Evolutionary conservation across 805 yeast species (phyloP), one percentile per base, ranked within the genome.

Genomic region (Tetrapisispora nanseiensis): DNA sequence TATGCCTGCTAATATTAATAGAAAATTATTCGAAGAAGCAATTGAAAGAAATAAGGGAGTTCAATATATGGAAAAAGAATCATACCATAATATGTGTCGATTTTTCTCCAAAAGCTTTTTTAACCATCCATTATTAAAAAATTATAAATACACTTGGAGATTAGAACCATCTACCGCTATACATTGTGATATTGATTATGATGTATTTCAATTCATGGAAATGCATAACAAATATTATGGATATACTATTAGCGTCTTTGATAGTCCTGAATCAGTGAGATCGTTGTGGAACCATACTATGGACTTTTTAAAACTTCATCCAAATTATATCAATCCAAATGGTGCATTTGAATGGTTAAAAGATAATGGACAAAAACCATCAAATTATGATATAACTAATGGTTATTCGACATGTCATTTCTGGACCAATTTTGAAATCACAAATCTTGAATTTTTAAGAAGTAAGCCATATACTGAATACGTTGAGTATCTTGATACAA

Each of bases 391-490:
- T n/a, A 52, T 47, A 2, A 67, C 75, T 1, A 55, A 65, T 16
- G 75, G 75, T 11, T 68, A 67, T 63, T 77, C 67, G 59, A 77
- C 68, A 1, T 86, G 95, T 54, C 95, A 86, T 62, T 86, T 86
- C 62, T 86, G 95, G 95, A 76, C 89, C 20, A 86, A 86, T 59
- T 86, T 86, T 51, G 95, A 86, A 56, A 82, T 86, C 43, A 90
- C 80, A 11, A 80, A 83, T 52, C 72, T 86, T 82, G 90, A 86
- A 49, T 86, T 86, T 51, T 82, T 69, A 63, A 65, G 95, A 40
- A 64, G 72, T 20, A 79, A 82, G 41, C 76, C 86, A 1, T 86
- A 86, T 55, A 65, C 69, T 30, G 62, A 63, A 11, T 86, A 82
- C 76, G 75, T 80, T 53, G 65, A 80, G 26, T 64, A 68, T 52